A percentile compares a stretch with the other conserved stretches of the same genome.
phyloP scores from a whole-genome alignment of 2,329 filamentous ascomycete genomes.

The Incumbomyces delicatus region DNA sequence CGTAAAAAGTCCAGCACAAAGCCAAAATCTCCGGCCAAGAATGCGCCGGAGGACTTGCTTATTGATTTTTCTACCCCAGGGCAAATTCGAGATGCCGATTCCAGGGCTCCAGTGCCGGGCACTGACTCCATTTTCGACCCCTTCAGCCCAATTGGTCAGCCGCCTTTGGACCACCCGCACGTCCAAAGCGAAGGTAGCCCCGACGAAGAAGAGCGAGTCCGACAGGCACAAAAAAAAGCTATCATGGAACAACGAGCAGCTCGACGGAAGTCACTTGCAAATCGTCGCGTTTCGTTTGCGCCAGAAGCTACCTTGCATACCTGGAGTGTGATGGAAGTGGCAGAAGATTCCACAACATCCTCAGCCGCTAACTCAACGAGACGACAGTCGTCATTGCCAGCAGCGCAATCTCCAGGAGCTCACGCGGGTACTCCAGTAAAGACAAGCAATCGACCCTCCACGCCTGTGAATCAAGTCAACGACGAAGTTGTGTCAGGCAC shows the following conservation, averaged over 20 bases:
- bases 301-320: conserved; percentile 95
- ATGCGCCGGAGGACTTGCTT: conserved; percentile 23
- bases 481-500: conserved; percentile 50
- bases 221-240: conserved; percentile 48
- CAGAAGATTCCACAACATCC: conserved; percentile 74
- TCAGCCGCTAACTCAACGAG: conserved; percentile 65
- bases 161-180: neutral
- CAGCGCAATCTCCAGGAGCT: conserved; percentile 20
- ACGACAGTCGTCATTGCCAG: conserved; percentile 54
- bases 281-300: conserved; percentile 89
- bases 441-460: conserved; percentile 50
- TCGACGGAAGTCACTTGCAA: conserved; percentile 83
- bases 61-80: conserved; percentile 36
- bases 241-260: conserved; percentile 69
- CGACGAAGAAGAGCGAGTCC: conserved; percentile 52
- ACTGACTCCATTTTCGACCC: conserved; percentile 40
- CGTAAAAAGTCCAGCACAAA: conserved; percentile 31
- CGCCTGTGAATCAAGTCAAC: conserved; percentile 50
- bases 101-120: conserved; percentile 34
- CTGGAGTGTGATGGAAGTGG: conserved; percentile 86
- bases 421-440: conserved; percentile 25
- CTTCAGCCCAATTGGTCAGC: conserved; percentile 18
- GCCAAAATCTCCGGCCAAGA: conserved; percentile 20
- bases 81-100: conserved; percentile 23
- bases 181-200: conserved; percentile 47